Evolutionary conservation across 257 asterid species (phyloP).

Genomic region (Nicotiana knightiana): DNA sequence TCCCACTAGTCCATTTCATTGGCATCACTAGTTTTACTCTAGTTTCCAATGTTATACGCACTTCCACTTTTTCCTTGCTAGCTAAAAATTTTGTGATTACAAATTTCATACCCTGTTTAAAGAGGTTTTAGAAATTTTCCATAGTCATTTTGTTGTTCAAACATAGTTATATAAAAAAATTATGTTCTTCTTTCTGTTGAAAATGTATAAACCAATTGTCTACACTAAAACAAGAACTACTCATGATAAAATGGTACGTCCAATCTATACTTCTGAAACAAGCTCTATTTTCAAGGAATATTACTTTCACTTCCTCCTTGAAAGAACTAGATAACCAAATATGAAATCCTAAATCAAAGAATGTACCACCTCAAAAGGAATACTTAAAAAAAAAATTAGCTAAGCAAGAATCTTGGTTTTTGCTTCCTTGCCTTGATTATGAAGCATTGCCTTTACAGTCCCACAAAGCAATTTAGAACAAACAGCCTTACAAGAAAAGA

Average conservation of each 20-base stretch:
- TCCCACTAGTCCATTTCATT: background rate
- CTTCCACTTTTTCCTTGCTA: too few species aligned
- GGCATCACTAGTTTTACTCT: background rate
- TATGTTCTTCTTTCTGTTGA: background rate
- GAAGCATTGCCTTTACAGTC: constrained; percentile 59
- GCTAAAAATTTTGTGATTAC: too few species aligned
- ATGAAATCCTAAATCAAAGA: constrained; percentile 8
- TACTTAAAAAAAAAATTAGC: background rate
- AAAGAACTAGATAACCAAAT: background rate
- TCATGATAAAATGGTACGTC: background rate
- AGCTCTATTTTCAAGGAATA: constrained; percentile 4
- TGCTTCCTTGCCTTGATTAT: constrained; percentile 41
- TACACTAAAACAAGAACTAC: background rate
- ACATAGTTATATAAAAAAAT: background rate
- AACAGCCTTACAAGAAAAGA: constrained; percentile 81
- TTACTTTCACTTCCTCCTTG: background rate
- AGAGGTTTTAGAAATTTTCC: too few species aligned
- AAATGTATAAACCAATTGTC: background rate
- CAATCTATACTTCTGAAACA: background rate
- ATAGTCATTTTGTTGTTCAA: background rate
- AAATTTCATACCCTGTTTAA: too few species aligned
- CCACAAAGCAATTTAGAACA: constrained; percentile 27
- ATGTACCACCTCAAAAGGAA: constrained; percentile 8
- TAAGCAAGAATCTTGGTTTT: constrained; percentile 12
- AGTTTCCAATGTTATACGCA: too few species aligned